Base-by-base conservation (phyloP, 192 early-diverging fungal genomes). In the Mortierella hygrophila region DNA sequence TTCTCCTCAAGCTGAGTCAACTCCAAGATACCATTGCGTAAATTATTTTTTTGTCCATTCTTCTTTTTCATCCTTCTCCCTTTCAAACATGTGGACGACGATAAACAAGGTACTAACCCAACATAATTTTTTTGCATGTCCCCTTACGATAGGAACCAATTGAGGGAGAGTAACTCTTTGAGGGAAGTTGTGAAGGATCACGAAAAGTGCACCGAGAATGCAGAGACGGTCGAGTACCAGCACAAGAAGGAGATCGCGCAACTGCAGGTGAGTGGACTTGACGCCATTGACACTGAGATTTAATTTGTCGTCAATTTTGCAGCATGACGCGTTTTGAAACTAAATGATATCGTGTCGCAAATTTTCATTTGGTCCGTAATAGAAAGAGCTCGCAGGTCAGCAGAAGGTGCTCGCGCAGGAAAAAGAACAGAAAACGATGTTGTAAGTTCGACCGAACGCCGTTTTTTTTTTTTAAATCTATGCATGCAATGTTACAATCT, bases 21-120 rank as follows among this genome's bases (percentile, higher is more conserved):
- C 79, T 86, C 38, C 84, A 86, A 63, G 84, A 81, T 54, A 86
- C 79, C 13, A 86, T 86, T 44, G 46, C 84, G 84, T 86, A 75
- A 23, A 79, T 80, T 37, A n/a, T 15, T 37, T 15, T 57, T 23
- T 60, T 75, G 52, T 5, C 13, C 15, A 26, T 7, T 21, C n/a
- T 32, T 40, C 38, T 40, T 6, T 6, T 63, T 29, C 26, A 32
- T 32, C 32, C 13, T 29, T 35, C 11, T 9, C 8, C 9, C 2
- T 65, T 11, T 65, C 2, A 32, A 13, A 29, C 13, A 11, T 37
- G 15, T 29, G 72, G 72, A 10, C 21, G 21, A 8, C 41, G 20
- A 41, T 42, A 10, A 35, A 70, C 8, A 35, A 35, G 35, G 5
- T 42, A 15, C 41, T 70, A 70, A 70, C 10, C 5, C 29, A 54